Conservation (phyloP, 169 alveolate genomes). For the Cryptosporidium viatorum region DNA sequence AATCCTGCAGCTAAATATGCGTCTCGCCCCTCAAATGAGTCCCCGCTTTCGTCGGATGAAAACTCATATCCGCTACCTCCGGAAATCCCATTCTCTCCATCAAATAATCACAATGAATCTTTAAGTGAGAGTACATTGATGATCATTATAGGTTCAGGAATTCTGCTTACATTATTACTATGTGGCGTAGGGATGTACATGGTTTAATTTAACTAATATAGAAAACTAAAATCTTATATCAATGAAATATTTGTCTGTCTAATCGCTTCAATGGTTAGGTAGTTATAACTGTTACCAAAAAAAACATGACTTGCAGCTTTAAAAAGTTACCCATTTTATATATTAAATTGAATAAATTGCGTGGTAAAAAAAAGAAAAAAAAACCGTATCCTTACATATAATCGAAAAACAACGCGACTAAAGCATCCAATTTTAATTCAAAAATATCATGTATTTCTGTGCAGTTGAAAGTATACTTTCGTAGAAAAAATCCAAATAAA, state of each 20-base stretch:
- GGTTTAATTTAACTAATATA: conserved; percentile 5
- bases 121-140: conserved; percentile 42
- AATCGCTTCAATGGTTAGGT: too few relatives aligned
- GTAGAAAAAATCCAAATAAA: neutral
- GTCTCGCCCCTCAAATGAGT: conserved; percentile 23
- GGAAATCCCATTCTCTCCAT: conserved; percentile 27
- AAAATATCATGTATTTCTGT: too few relatives aligned
- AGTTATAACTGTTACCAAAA: too few relatives aligned
- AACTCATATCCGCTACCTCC: conserved; percentile 59
- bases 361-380: too few relatives aligned
- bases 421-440: neutral
- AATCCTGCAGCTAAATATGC: conserved; percentile 75
- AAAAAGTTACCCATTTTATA: too few relatives aligned
- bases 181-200: conserved; percentile 61
- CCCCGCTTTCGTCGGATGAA: conserved; percentile 42
- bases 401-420: too few relatives aligned
- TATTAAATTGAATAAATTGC: too few relatives aligned
- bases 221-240: neutral
- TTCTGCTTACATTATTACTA: conserved; percentile 12
- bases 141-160: conserved; percentile 26
- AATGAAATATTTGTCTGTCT: neutral
- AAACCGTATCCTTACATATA: neutral
- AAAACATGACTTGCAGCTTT: too few relatives aligned
- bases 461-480: too few relatives aligned
- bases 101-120: neutral